phyloP scores from a whole-genome alignment of 2,329 filamentous ascomycete species.

The Epichloe gansuensis region DNA sequence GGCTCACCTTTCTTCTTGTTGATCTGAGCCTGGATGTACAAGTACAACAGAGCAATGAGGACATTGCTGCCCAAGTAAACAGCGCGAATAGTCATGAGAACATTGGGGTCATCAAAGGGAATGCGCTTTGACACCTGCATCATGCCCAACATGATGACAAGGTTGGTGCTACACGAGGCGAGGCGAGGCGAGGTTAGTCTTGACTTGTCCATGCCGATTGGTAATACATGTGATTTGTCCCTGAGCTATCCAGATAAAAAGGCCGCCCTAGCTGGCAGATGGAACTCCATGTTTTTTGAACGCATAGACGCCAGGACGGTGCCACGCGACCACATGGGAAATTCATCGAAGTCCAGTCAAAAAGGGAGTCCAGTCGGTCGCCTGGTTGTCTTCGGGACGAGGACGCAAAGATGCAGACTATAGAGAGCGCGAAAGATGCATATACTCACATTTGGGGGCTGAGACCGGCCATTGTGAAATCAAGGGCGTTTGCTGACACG shows the following conservation, averaged over 20 bases:
- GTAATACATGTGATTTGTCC: background rate
- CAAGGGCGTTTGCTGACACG: background rate
- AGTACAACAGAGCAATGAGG: slow-evolving; percentile 72
- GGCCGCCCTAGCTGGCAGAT: background rate
- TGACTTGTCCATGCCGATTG: background rate
- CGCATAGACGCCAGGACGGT: background rate
- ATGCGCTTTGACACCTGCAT: slow-evolving; percentile 97
- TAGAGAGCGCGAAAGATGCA: background rate
- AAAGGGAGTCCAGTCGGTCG: background rate
- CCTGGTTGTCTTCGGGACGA: background rate
- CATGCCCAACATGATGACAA: slow-evolving; percentile 90
- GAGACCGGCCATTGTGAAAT: slow-evolving; percentile 43
- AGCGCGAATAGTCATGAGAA: slow-evolving; percentile 43
- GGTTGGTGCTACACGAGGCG: slow-evolving; percentile 55
- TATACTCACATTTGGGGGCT: slow-evolving; percentile 49
- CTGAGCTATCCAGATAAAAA: background rate
- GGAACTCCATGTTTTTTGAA: background rate
- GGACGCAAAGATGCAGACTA: background rate
- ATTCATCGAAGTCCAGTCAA: background rate
- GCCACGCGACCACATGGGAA: background rate
- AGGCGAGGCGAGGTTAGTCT: slow-evolving; percentile 11
- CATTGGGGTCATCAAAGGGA: slow-evolving; percentile 71
- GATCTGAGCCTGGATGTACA: slow-evolving; percentile 74
- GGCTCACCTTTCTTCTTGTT: slow-evolving; percentile 90
- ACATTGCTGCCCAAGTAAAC: slow-evolving; percentile 52